Evolutionary conservation across 2,329 filamentous ascomycete species (phyloP).

Genomic region (Knoxdaviesia capensis): DNA sequence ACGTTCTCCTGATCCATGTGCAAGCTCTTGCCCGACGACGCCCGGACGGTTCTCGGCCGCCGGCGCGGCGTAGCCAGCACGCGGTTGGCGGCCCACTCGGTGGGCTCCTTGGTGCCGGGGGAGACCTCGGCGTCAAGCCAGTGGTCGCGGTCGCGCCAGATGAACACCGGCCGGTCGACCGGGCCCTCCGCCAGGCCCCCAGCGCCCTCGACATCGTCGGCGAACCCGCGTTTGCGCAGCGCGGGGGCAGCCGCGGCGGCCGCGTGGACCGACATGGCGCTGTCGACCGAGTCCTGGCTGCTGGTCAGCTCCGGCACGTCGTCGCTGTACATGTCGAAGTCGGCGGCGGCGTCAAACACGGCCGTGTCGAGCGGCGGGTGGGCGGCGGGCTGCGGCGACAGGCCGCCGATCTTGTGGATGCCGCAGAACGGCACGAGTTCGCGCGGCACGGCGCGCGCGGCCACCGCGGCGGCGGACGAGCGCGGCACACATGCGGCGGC

Average conservation of each 20-base stretch:
- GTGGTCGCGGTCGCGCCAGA: constrained; percentile 10
- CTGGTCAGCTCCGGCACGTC: constrained; percentile 27
- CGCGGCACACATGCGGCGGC: constrained; percentile 5
- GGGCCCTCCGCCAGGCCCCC: too few species aligned
- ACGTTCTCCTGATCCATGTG: constrained; percentile 25
- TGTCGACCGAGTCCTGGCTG: constrained; percentile 32
- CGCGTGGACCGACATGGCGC: constrained; percentile 7
- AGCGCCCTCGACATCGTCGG: constrained; percentile 19
- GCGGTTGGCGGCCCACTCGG: constrained; percentile 18
- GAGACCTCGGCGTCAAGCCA: constrained; percentile 19
- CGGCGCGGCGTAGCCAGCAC: constrained; percentile 26
- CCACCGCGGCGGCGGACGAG: constrained; percentile 8
- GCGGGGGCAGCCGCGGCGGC: constrained; percentile 6
- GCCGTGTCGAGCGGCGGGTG: background rate
- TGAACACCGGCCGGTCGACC: constrained; percentile 5
- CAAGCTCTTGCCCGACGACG: constrained; percentile 3
- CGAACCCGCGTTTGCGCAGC: constrained; percentile 26
- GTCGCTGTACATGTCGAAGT: constrained; percentile 15
- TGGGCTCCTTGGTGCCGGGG: constrained; percentile 17
- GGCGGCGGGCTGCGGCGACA: constrained; percentile 34
- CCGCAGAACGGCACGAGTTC: constrained; percentile 70
- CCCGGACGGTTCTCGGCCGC: constrained; percentile 6
- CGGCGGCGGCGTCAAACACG: constrained; percentile 7
- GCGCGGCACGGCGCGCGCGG: constrained; percentile 15
- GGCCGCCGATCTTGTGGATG: constrained; percentile 53